Evolutionary conservation across 805 yeast species (phyloP).

Genomic region (Myxozyma nipponensis): DNA sequence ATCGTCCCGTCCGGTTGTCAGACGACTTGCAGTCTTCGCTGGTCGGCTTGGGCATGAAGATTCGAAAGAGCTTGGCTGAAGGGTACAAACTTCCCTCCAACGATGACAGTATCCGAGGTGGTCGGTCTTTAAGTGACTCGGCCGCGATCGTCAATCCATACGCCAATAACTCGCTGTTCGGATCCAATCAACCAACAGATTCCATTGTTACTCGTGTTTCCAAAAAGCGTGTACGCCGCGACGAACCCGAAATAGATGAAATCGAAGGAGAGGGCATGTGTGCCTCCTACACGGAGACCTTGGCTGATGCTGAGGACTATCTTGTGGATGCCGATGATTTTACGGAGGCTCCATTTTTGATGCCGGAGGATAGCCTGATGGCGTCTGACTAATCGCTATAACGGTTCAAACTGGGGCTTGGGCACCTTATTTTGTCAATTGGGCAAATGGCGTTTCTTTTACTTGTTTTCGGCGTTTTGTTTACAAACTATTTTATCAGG

Average conservation of each 20-base stretch:
- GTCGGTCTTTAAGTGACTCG: background rate
- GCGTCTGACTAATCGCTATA: background rate
- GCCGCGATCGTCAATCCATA: background rate
- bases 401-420: too few relatives aligned
- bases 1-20: background rate
- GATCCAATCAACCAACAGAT: background rate
- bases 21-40: slow-evolving; percentile 17
- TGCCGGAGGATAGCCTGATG: slow-evolving; percentile 14
- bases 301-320: slow-evolving; percentile 1
- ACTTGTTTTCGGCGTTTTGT: too few relatives aligned
- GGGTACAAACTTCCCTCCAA: slow-evolving; percentile 20
- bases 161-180: background rate
- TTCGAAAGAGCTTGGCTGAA: slow-evolving; percentile 23
- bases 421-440: too few relatives aligned
- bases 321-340: slow-evolving; percentile 12
- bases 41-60: slow-evolving; percentile 22
- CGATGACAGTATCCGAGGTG: background rate
- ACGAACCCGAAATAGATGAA: background rate
- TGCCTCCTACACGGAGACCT: slow-evolving; percentile 2
- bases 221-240: background rate
- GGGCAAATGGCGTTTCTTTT: too few relatives aligned
- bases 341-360: slow-evolving; percentile 21
- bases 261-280: background rate
- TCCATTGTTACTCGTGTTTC: background rate
- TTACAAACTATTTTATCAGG: too few relatives aligned